phyloP scores from a whole-genome alignment of 345 rosid species.

The Dipteronia sinensis region DNA sequence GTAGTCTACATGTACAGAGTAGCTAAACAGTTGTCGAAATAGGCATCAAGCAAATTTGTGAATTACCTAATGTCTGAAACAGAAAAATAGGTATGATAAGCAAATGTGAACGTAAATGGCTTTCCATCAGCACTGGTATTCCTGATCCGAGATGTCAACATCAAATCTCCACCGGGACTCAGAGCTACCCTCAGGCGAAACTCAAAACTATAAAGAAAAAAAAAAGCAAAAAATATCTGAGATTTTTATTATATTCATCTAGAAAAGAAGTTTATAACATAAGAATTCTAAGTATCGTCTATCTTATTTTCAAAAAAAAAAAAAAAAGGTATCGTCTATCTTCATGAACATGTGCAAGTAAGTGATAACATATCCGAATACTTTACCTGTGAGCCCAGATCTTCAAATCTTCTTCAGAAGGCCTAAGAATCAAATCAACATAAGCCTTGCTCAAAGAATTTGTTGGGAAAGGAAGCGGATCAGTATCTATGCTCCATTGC shows the following conservation, averaged over 20 bases:
- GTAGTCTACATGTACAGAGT: background rate
- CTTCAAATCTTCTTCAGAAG: slow-evolving; percentile 82
- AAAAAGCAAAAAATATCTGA: background rate
- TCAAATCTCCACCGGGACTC: slow-evolving; percentile 79
- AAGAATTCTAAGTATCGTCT: background rate
- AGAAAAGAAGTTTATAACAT: background rate
- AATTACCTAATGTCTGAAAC: slow-evolving; percentile 93
- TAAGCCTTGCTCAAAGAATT: slow-evolving; percentile 48
- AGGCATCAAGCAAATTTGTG: slow-evolving; percentile 9
- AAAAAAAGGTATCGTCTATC: background rate
- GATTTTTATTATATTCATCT: background rate
- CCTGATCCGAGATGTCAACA: slow-evolving; percentile 83
- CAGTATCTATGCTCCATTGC: slow-evolving; percentile 74
- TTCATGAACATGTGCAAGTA: background rate
- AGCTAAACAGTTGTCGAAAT: background rate
- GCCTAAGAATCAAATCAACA: slow-evolving; percentile 77
- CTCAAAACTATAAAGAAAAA: slow-evolving; percentile 62
- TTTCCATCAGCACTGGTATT: slow-evolving; percentile 82
- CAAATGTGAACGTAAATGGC: slow-evolving; percentile 88
- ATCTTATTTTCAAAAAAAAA: background rate
- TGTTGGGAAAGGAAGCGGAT: slow-evolving; percentile 72
- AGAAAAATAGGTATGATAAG: slow-evolving; percentile 91
- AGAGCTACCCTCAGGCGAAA: slow-evolving; percentile 84
- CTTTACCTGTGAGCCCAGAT: slow-evolving; percentile 81
- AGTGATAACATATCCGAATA: slow-evolving; percentile 20